Evolutionary conservation across 306 rosid genomes (phyloP), one percentile per base, ranked within the genome.

Genomic region (Glycyrrhiza uralensis): DNA sequence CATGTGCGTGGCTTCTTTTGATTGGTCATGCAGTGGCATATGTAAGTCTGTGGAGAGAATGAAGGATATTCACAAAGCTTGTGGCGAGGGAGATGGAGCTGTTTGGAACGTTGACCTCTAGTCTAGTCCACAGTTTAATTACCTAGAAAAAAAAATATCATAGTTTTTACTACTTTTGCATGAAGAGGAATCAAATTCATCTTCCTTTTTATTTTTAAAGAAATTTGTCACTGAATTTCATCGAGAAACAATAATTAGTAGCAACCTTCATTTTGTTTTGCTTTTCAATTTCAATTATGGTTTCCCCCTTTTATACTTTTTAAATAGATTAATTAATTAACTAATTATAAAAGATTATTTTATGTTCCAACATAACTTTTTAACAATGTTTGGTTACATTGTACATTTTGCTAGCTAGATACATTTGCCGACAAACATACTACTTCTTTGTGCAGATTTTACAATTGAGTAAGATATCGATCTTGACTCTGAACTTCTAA

Each of bases 21-120:
- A 93, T 82, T 93, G 98, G 98, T 78, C 87, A 15, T 93, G 98
- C 79, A 93, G 96, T 74, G 98, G 98, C 1, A 81, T 93, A 12
- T 90, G 97, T 50, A 80, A 87, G 38, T 90, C 98, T 0, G 96
- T 86, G 24, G 94, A 89, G 30, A 87, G 85, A 63, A 90, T 93
- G 97, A 91, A 76, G 55, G 82, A 71, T 4, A 84, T 90, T 22
- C 97, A 90, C 58, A 77, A 63, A 19, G 75, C 85, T 8, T 93
- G 98, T 8, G 96, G 97, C 0, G 98, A 90, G 64, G 97, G 84
- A 36, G 83, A 71, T 0, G 83, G 67, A 26, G 89, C 86, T 42
- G 79, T 89, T 81, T 93, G 96, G 96, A 84, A 82, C 35, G 74
- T 89, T 66, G 78, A 85, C 11, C 79, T 89, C 20, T 92, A 49